Evolutionary conservation across 2,329 filamentous ascomycete genomes (phyloP), one percentile per base, ranked within the genome.

Genomic region (Dichotomopilus funicola): DNA sequence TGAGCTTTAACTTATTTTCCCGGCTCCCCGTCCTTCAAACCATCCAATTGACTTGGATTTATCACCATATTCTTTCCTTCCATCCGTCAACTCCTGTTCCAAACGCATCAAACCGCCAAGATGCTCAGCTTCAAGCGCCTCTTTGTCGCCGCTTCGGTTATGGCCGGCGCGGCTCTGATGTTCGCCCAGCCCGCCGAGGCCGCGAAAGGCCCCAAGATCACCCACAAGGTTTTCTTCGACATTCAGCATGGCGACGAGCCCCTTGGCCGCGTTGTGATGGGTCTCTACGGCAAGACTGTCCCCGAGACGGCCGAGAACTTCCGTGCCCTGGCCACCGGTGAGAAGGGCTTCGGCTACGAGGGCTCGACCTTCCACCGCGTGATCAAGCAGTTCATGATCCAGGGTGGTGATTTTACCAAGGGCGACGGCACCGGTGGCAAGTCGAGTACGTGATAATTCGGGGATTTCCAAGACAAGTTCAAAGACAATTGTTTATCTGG

Each of bases 151-250:
- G 78, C 86, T 66, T 78, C 90, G 70, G 79, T 95, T 69, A 82
- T 96, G 68, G 71, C 95, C 66, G 85, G 88, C 66, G 78, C 91
- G 66, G 79, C 81, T 64, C 78, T 92, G 70, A 75, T 91, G 64
- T 84, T 95, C 70, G 80, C 87, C 64, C 86, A 90, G 73, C 81
- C 83, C 37, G 84, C 82, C 58, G 83, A 88, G 65, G 88, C 88
- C 53, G 78, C 78, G 63, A 90, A 92, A 78, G 92, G 94, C 47
- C 92, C 90, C 61, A 95, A 94, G 84, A 92, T 96, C 78, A 96
- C 91, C 67, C 80, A 89, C 80, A 96, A 95, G 84, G 90, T 94
- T 74, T 94, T 83, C 80, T 92, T 95, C 72, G 89, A 94, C 73
- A 85, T 95, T 63, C 75, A 79, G 66, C 85, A 90, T 67, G 89